Conservation (phyloP, 2,329 filamentous ascomycete species). For the Fusarium sp. region DNA sequence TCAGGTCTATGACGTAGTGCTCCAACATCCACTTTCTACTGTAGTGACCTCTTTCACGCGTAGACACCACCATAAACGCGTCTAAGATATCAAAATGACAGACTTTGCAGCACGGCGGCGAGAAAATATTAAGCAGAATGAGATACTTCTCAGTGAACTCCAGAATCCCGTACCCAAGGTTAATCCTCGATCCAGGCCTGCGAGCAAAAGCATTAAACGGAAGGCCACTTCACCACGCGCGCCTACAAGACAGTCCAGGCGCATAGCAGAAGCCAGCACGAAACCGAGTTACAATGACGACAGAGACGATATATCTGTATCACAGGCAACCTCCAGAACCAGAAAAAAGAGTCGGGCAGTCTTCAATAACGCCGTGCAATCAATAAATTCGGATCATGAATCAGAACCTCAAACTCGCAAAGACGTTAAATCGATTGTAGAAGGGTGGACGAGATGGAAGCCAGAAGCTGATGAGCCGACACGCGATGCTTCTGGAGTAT, state of each 20-base stretch:
- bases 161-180: background rate
- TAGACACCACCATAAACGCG: background rate
- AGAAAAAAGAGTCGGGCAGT: background rate
- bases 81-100: background rate
- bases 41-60: no score
- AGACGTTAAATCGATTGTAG: background rate
- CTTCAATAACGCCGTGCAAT: background rate
- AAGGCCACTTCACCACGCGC: background rate
- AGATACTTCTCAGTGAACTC: background rate
- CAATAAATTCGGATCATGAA: background rate
- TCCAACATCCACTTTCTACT: accelerated
- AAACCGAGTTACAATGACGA: background rate
- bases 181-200: background rate
- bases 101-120: background rate
- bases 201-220: background rate
- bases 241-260: slow-evolving; percentile 10
- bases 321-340: background rate
- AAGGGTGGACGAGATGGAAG: background rate
- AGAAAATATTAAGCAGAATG: background rate
- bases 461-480: background rate
- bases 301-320: accelerated
- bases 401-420: background rate
- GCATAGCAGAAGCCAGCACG: background rate
- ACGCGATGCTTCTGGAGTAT: background rate
- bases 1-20: background rate